Conservation (phyloP, 2,329 filamentous ascomycete species). For the Cladophialophora bantiana region DNA sequence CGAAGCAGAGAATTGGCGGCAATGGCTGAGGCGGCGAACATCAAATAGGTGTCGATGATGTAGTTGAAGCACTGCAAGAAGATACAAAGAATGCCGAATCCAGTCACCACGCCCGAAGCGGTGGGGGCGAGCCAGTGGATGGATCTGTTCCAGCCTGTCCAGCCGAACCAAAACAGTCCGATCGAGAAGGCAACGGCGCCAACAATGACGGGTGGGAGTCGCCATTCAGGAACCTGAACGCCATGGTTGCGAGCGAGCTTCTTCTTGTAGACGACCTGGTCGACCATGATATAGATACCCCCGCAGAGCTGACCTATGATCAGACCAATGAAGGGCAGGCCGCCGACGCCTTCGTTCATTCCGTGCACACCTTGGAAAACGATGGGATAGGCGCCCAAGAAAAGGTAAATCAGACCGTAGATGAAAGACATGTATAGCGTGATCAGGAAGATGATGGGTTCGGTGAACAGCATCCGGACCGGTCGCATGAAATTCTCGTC, state of each 20-base stretch:
- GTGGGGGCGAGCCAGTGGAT: conserved; percentile 54
- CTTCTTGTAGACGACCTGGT: conserved; percentile 71
- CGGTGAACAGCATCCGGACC: conserved; percentile 51
- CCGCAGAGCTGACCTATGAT: conserved; percentile 74
- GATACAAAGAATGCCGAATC: conserved; percentile 64
- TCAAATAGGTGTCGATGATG: conserved; percentile 65
- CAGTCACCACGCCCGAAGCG: conserved; percentile 59
- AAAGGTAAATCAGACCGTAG: conserved; percentile 43
- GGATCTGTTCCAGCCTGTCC: conserved; percentile 64
- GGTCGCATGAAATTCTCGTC: conserved; percentile 61
- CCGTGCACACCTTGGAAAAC: conserved; percentile 64
- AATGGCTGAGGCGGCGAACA: conserved; percentile 73
- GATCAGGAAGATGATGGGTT: conserved; percentile 53
- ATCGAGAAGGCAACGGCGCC: conserved; percentile 61
- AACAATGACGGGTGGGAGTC: conserved; percentile 61
- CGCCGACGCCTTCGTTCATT: conserved; percentile 72
- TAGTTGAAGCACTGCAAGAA: conserved; percentile 67
- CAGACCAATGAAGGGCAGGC: conserved; percentile 86
- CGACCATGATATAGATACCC: conserved; percentile 67
- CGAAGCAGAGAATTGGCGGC: conserved; percentile 72
- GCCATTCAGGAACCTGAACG: conserved; percentile 64
- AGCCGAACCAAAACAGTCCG: conserved; percentile 80
- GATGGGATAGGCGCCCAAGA: conserved; percentile 46
- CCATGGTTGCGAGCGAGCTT: conserved; percentile 72
- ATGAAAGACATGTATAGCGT: conserved; percentile 50